Conservation (phyloP, 2,329 filamentous ascomycete species). For the Xylariaceae sp. region DNA sequence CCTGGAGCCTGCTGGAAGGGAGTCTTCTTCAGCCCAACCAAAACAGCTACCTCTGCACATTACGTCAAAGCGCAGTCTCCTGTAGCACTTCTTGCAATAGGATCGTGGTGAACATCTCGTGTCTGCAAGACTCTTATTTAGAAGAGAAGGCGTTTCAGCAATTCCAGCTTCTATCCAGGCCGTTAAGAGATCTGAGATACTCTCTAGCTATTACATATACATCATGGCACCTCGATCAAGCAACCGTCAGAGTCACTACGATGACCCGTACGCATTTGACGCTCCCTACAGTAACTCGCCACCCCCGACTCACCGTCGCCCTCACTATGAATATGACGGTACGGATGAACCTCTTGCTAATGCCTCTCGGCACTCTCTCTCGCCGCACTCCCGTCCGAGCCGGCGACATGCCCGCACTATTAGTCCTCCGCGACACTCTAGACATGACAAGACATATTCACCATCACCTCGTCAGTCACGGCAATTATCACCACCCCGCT, state of each 20-base stretch:
- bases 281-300: constrained; percentile 29
- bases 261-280: constrained; percentile 31
- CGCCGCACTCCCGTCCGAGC: constrained; percentile 16
- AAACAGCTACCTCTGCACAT: constrained; percentile 11
- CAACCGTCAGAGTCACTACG: constrained; percentile 26
- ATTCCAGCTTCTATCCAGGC: background rate
- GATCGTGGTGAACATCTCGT: too few species aligned
- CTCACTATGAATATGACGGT: constrained; percentile 31
- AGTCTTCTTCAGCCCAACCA: constrained; percentile 15
- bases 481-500: constrained; percentile 17
- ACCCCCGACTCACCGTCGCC: constrained; percentile 11
- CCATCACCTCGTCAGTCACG: constrained; percentile 12
- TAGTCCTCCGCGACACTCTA: constrained; percentile 27
- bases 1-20: constrained; percentile 10
- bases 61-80: constrained; percentile 22
- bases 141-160: background rate
- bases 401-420: constrained; percentile 24
- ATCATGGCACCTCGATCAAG: constrained; percentile 28
- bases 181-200: background rate
- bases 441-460: constrained; percentile 13
- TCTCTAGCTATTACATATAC: background rate
- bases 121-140: background rate
- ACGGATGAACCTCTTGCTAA: constrained; percentile 26
- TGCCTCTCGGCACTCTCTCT: background rate
- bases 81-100: constrained; percentile 4